phyloP scores from a whole-genome alignment of 2,329 filamentous ascomycete genomes.

The Talaromyces sp. region DNA sequence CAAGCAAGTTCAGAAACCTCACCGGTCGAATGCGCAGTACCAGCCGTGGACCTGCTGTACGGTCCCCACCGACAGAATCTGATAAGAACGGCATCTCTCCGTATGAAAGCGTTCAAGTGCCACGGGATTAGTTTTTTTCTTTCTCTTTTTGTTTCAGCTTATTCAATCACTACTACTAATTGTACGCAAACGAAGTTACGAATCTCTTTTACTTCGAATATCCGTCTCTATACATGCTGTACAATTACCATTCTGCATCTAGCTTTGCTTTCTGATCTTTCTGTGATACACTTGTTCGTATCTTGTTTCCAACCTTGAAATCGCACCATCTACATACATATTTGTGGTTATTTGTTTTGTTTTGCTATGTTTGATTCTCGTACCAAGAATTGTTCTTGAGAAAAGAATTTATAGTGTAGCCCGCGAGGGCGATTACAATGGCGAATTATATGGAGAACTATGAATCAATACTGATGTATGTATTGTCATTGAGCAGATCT shows the following conservation, averaged over 20 bases:
- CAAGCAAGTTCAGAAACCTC: slow-evolving; percentile 52
- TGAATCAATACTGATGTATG: no score
- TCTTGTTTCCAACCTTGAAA: background rate
- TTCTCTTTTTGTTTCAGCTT: background rate
- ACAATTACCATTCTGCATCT: slow-evolving; percentile 5
- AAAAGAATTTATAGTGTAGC: slow-evolving; percentile 17
- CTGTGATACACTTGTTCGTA: slow-evolving; percentile 9
- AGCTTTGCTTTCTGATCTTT: background rate
- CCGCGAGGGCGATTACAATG: slow-evolving; percentile 18
- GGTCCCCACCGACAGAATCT: slow-evolving; percentile 41
- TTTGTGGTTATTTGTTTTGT: background rate
- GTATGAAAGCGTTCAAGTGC: slow-evolving; percentile 31
- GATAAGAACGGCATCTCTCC: slow-evolving; percentile 25
- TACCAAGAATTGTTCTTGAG: background rate
- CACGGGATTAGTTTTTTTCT: slow-evolving; percentile 14
- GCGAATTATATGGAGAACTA: background rate
- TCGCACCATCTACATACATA: background rate
- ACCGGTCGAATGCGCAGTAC: slow-evolving; percentile 59
- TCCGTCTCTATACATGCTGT: slow-evolving; percentile 12
- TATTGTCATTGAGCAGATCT: background rate
- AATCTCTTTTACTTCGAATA: slow-evolving; percentile 15
- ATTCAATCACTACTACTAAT: slow-evolving; percentile 1
- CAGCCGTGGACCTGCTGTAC: slow-evolving; percentile 50
- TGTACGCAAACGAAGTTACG: slow-evolving; percentile 16
- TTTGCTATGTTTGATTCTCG: background rate